Evolutionary conservation across 805 yeast genomes (phyloP).

Genomic region (Saccharomycopsis guyanensis): DNA sequence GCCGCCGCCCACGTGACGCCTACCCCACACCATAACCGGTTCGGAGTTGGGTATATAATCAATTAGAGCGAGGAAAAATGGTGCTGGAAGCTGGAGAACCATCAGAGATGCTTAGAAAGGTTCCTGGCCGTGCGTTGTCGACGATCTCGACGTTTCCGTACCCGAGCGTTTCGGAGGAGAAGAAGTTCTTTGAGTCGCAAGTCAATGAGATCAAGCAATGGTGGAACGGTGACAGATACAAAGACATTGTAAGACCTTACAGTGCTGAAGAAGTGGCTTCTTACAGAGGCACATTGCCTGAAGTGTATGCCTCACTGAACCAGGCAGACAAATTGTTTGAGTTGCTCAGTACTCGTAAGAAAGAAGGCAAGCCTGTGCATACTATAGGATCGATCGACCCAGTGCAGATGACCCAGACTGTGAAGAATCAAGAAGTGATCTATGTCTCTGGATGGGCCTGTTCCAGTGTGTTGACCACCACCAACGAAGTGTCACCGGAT

Average conservation of each 20-base stretch:
- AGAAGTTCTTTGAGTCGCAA: constrained; percentile 28
- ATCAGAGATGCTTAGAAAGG: too few relatives aligned
- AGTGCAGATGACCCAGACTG: constrained; percentile 51
- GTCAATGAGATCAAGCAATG: constrained; percentile 35
- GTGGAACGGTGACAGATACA: constrained; percentile 43
- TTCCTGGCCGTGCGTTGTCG: too few relatives aligned
- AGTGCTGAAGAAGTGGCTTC: constrained; percentile 43
- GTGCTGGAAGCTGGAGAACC: too few relatives aligned
- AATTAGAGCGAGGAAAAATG: too few relatives aligned
- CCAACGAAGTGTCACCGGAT: constrained; percentile 59
- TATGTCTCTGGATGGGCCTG: constrained; percentile 61
- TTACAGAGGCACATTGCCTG: constrained; percentile 41
- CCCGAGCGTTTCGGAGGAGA: constrained; percentile 29
- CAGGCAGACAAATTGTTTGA: constrained; percentile 48
- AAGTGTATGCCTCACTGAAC: constrained; percentile 38
- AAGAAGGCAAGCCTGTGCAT: constrained; percentile 40
- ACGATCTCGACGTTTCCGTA: constrained; percentile 26
- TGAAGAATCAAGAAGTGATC: constrained; percentile 42
- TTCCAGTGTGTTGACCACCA: constrained; percentile 47
- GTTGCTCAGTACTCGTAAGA: constrained; percentile 34
- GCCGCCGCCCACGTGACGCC: too few relatives aligned
- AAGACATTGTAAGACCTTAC: constrained; percentile 44
- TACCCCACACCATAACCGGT: too few relatives aligned
- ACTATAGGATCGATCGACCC: constrained; percentile 60
- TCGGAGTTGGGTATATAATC: too few relatives aligned